phyloP scores from a whole-genome alignment of 202 grass and related monocot genomes.

The Tripidium arundinaceum region DNA sequence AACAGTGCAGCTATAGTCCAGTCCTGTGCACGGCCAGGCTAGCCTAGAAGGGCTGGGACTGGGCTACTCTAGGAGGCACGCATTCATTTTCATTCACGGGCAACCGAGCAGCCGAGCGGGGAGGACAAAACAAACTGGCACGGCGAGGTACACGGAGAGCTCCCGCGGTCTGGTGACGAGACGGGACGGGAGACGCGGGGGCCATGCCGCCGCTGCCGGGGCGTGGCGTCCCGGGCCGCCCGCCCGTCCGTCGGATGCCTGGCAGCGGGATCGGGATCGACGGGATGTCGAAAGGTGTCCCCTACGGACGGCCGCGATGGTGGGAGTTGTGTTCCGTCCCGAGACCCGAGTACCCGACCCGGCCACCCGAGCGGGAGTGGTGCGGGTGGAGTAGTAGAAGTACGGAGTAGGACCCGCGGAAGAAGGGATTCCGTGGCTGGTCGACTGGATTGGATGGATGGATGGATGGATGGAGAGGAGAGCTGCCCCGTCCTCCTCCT shows the following conservation, averaged over 20 bases:
- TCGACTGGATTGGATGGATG: neutral
- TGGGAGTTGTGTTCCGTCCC: neutral
- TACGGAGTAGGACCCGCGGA: neutral
- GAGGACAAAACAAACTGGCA: too few species aligned
- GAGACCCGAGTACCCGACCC: too few species aligned
- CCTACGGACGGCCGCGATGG: neutral
- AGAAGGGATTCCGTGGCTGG: too few species aligned
- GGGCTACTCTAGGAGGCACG: neutral
- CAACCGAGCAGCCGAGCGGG: neutral
- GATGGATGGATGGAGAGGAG: neutral
- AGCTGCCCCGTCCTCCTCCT: too few species aligned
- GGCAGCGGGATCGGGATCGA: too few species aligned
- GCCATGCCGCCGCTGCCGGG: too few species aligned
- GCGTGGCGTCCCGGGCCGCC: neutral
- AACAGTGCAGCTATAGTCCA: neutral
- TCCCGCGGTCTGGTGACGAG: neutral
- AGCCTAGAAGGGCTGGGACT: neutral
- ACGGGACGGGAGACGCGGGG: neutral
- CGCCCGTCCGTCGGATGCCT: too few species aligned
- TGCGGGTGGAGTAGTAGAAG: too few species aligned
- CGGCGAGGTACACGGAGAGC: neutral
- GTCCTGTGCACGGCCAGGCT: too few species aligned
- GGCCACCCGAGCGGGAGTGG: too few species aligned
- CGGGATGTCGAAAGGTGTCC: constrained; percentile 37
- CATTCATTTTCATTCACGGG: neutral